Conservation (phyloP, 306 rosid genomes). For the Fragaria vesca region DNA sequence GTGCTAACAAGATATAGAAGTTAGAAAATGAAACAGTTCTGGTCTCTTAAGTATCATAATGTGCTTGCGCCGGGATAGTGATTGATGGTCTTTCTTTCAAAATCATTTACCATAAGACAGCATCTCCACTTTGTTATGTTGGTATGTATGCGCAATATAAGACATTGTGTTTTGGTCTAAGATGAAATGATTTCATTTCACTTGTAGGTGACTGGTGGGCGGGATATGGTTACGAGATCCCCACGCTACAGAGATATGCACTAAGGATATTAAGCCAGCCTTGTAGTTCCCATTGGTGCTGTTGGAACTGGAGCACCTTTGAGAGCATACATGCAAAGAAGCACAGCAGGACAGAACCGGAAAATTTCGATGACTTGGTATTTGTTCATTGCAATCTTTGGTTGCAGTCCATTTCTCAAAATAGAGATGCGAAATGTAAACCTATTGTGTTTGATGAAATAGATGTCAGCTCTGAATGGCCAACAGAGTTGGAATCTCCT, state of each 20-base stretch:
- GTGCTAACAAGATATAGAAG: neutral
- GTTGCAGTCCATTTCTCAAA: slow-evolving; percentile 43
- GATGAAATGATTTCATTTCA: neutral
- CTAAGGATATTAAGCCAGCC: slow-evolving; percentile 66
- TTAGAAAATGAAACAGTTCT: neutral
- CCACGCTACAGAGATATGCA: slow-evolving; percentile 62
- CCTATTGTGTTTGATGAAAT: slow-evolving; percentile 53
- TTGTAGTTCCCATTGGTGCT: slow-evolving; percentile 65
- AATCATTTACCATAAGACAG: neutral
- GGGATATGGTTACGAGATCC: slow-evolving; percentile 69
- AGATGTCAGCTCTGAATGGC: slow-evolving; percentile 67
- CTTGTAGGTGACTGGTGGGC: slow-evolving; percentile 77
- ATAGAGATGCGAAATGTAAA: slow-evolving; percentile 40
- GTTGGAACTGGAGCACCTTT: slow-evolving; percentile 65
- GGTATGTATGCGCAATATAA: neutral
- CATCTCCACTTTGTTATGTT: neutral
- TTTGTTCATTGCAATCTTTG: slow-evolving; percentile 74
- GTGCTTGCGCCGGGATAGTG: neutral
- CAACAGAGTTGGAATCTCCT: slow-evolving; percentile 50
- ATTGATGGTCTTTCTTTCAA: neutral
- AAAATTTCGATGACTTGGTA: slow-evolving; percentile 53
- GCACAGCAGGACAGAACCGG: slow-evolving; percentile 39
- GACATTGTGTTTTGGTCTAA: neutral
- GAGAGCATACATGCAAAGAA: slow-evolving; percentile 48
- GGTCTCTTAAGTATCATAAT: neutral